Percentiles rank a stretch among this genome's conserved stretches.
phyloP scores from a whole-genome alignment of 495 filamentous ascomycete species.

The Lasiosphaeria miniovina region DNA sequence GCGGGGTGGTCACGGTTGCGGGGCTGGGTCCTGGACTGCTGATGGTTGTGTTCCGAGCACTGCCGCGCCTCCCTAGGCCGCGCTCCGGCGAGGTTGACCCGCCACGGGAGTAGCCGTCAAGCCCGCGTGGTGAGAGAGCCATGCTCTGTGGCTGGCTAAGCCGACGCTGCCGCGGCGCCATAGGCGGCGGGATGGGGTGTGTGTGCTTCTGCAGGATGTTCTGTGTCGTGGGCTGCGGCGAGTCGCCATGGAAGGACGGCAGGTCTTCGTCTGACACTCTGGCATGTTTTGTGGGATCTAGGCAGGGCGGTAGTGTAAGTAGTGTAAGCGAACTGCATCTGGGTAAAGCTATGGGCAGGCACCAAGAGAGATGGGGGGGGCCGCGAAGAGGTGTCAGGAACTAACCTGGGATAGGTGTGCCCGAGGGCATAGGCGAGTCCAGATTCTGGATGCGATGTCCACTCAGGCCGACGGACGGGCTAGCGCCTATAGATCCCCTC shows the following conservation, averaged over 20 bases:
- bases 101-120: constrained; percentile 29
- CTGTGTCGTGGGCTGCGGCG: constrained; percentile 26
- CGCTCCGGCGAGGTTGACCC: constrained; percentile 29
- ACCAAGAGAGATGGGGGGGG: background rate
- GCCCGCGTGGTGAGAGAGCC: constrained; percentile 30
- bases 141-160: constrained; percentile 27
- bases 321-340: too few species aligned
- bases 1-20: constrained; percentile 35
- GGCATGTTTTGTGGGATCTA: constrained; percentile 40
- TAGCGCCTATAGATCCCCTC: constrained; percentile 30
- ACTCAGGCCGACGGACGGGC: constrained; percentile 40
- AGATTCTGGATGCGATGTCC: constrained; percentile 54
- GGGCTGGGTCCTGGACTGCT: constrained; percentile 29
- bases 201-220: constrained; percentile 31
- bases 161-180: constrained; percentile 30
- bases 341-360: too few species aligned
- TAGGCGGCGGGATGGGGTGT: constrained; percentile 7
- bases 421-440: constrained; percentile 49
- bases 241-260: constrained; percentile 21
- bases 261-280: constrained; percentile 33
- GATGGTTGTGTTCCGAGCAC: constrained; percentile 17
- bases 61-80: constrained; percentile 18
- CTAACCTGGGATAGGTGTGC: constrained; percentile 44
- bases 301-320: background rate
- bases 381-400: background rate